Evolutionary conservation across 73 alveolate species (phyloP).

Genomic region (Paramecium sexaurelia): DNA sequence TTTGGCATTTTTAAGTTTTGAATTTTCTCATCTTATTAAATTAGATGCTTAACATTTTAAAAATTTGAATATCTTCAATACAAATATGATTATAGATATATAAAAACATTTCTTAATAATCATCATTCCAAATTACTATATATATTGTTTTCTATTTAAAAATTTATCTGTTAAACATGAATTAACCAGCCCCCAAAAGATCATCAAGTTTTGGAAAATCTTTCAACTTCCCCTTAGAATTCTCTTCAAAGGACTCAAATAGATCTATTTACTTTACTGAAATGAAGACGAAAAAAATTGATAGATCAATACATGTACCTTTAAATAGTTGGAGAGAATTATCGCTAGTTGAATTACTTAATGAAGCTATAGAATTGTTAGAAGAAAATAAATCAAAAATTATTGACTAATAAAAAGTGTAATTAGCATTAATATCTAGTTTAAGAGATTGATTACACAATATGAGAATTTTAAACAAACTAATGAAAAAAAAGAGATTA

Average conservation of each 20-base stretch:
- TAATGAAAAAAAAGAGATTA: not conserved
- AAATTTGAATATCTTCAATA: too few relatives aligned
- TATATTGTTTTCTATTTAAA: not conserved
- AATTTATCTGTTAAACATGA: constrained; percentile 18
- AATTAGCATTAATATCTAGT: constrained; percentile 22
- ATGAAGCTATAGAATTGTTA: constrained; percentile 23
- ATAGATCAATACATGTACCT: not conserved
- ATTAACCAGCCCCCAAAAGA: constrained; percentile 3
- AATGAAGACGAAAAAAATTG: not conserved
- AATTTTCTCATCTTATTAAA: too few relatives aligned
- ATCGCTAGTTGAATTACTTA: not conserved
- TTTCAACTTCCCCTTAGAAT: not conserved
- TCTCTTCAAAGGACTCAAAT: not conserved
- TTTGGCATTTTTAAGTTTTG: too few relatives aligned
- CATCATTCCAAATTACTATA: not conserved
- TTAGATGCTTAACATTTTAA: too few relatives aligned
- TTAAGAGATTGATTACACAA: not conserved
- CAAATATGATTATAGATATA: too few relatives aligned
- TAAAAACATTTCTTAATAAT: not conserved
- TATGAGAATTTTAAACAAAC: not conserved
- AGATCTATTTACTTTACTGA: not conserved
- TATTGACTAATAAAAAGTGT: constrained; percentile 23
- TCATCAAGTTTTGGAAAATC: constrained; percentile 28
- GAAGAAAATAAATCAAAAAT: not conserved
- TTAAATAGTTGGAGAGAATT: constrained; percentile 34